These are phyloP conservation scores for Zizania latifolia DNA, from an alignment of 176 grass and related monocot species.

Conservation along the genomic window DNA sequence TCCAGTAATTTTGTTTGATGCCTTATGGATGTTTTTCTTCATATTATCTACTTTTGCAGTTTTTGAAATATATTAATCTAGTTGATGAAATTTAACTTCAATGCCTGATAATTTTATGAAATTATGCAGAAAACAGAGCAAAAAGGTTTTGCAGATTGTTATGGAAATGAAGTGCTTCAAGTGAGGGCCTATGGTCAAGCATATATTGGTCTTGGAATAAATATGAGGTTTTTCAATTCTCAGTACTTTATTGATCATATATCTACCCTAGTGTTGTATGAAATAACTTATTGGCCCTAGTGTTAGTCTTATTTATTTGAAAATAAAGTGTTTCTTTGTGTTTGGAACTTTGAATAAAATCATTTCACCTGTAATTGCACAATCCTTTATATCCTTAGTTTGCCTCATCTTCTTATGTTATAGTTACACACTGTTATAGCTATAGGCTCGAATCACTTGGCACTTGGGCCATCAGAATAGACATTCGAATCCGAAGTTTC, in stretches of 20 bases:
- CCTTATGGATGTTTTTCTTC: background rate
- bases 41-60: background rate
- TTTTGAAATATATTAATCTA: background rate
- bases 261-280: background rate
- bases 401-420: background rate
- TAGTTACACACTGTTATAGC: background rate
- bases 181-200: conserved; percentile 87
- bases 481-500: background rate
- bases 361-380: background rate
- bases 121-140: conserved; percentile 47
- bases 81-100: background rate
- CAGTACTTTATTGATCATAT: background rate
- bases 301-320: background rate
- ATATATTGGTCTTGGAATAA: conserved; percentile 84
- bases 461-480: background rate
- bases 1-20: background rate
- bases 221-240: conserved; percentile 68
- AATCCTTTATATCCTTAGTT: background rate
- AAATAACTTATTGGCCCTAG: background rate
- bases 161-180: conserved; percentile 83
- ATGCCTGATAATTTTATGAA: conserved; percentile 1
- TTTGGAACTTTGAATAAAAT: background rate
- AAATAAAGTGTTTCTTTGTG: background rate
- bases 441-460: background rate
- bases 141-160: conserved; percentile 42